Evolutionary conservation across 768 basidiomycete genomes (phyloP), one percentile per base, ranked within the genome.

Genomic region (Leccinellum luteum): DNA sequence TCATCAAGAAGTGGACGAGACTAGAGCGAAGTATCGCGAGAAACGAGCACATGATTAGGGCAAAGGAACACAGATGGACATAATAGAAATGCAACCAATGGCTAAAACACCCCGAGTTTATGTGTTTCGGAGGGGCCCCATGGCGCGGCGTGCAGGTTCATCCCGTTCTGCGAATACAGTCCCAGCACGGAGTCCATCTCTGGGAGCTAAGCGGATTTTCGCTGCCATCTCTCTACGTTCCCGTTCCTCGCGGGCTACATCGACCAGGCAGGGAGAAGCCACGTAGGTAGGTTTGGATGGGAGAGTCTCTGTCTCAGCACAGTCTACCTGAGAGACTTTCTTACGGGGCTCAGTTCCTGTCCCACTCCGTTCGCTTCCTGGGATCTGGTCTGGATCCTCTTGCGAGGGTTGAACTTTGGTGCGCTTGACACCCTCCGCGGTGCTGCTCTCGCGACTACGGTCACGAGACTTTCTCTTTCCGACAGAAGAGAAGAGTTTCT

Each of bases 401-500:
- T 64, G 55, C 5, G 56, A 54, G 6, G 4, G 19, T 12, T 44
- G 60, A 19, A 52, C 57, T 8, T 60, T 62, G 5, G 54, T 25
- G 38, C 59, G 62, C 32, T 72, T 73, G 12, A 55, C 32, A 3
- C 56, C 61, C 12, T 56, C 57, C 13, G 32, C 13, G 3, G 60
- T 47, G 28, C 30, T 34, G n/a, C 9, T 44, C 12, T 72, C 66
- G 19, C 57, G 61, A 48, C 64, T 73, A 23, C 50, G 63, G 44
- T 70, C 72, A 27, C 63, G 58, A 4, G 58, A 57, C 38, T 71
- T 70, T 32, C 60, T 63, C 57, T 69, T 73, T n/a, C 69, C 68
- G 6, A 57, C 57, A 30, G 65, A 61, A 27, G 85, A 85, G 15
- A 89, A 89, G 12, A 90, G 75, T 32, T 81, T 73, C 62, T 77